Base-by-base conservation (phyloP, 768 basidiomycete genomes). In the Clathrus columnatus region DNA sequence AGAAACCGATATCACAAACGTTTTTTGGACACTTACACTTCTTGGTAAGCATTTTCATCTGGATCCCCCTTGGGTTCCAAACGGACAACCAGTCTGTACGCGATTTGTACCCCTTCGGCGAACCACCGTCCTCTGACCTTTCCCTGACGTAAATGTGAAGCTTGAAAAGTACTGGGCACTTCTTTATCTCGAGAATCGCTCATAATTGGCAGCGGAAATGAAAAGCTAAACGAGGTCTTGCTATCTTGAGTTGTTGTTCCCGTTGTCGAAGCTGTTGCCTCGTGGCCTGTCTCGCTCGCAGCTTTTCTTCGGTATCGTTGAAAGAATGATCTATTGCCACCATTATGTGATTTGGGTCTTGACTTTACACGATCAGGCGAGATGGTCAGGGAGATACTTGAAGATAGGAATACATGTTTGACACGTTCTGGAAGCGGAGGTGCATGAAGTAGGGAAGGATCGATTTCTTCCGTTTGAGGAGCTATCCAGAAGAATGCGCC, bases 151-250 rank as follows among this genome's bases (percentile, higher is more conserved):
- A 72, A 65, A 7, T 66, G 68, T 7, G 72, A 65, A 6, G 72
- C 68, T 27, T 71, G 72, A 61, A 83, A 84, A 0, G 81, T 80
- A 0, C 81, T 70, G 0, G 86, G 86, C 46, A 87, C 67, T 60
- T 83, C 82, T 61, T 84, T 82, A 0, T 79, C 78, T 0, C 68
- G 62, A 46, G 74, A 67, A 27, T 65, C 68, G 53, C 76, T 73
- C 26, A 70, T 73, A 28, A 83, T 21, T 14, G 82, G 29, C 84
- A 70, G 7, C 78, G 72, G 61, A 86, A 83, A 7, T 69, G 66
- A 60, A 86, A 87, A 45, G 73, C 50, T 51, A 29, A 24, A 20
- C 5, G 45, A 26, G 20, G 51, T 26, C 2, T 43, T 43, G 7
- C 18, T 6, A 8, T 21, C 48, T 10, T 48, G 54, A 5, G 17